These are phyloP conservation scores for Aspergillus sp. DNA, from an alignment of 2,329 filamentous ascomycete species.

Conservation along the genomic window DNA sequence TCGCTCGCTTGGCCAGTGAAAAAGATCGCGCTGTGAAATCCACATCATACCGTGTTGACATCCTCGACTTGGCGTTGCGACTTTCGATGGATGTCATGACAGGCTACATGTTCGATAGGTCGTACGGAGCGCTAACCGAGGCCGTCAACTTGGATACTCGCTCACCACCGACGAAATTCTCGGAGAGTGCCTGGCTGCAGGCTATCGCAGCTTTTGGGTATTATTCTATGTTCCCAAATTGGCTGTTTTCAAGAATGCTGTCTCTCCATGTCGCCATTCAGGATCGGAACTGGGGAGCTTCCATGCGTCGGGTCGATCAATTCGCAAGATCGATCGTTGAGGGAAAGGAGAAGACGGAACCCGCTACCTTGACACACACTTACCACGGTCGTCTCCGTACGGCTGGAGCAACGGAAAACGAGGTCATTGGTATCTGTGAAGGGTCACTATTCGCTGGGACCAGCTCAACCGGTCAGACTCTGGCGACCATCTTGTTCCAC, in stretches of 20 bases:
- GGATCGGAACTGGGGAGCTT: not conserved
- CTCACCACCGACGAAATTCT: not conserved
- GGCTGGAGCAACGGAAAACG: not conserved
- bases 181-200: not conserved
- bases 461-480: constrained; percentile 2
- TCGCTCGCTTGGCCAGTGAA: not conserved
- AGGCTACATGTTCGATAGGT: constrained; percentile 4
- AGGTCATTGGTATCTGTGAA: constrained; percentile 2
- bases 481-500: constrained; percentile 8
- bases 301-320: not conserved
- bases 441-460: constrained; percentile 6
- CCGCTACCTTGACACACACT: not conserved
- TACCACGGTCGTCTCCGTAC: constrained; percentile 1
- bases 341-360: not conserved
- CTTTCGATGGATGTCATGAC: constrained; percentile 7
- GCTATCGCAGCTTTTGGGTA: not conserved
- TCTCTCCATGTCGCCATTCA: not conserved
- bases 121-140: constrained; percentile 5
- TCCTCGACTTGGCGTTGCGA: not conserved
- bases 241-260: not conserved
- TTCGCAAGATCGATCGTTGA: not conserved
- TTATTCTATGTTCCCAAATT: not conserved
- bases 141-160: too few species aligned
- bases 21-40: not conserved
- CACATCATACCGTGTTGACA: not conserved